phyloP scores from a whole-genome alignment of 225 moss, liverwort and hornwort species.

The Neckera pumila region DNA sequence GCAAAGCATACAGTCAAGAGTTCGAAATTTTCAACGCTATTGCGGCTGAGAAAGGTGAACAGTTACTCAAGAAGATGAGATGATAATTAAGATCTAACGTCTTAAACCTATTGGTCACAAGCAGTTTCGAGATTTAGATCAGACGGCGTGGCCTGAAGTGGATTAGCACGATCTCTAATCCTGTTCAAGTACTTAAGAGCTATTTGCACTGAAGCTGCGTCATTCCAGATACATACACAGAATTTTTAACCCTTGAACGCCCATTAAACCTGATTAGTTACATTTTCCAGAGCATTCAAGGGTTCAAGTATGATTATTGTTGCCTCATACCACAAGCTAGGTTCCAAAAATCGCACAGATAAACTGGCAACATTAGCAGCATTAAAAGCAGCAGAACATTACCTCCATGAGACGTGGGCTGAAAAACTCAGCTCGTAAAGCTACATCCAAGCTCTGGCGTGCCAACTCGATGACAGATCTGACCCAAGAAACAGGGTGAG shows the following conservation, averaged over 20 bases:
- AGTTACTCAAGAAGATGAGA: background rate
- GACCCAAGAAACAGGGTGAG: background rate
- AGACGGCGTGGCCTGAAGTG: background rate
- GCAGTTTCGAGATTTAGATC: background rate
- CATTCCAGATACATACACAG: background rate
- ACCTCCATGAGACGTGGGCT: conserved; percentile 99
- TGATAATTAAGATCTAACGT: background rate
- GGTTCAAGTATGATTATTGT: background rate
- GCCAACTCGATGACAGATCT: conserved; percentile 90
- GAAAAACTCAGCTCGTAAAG: conserved; percentile 63
- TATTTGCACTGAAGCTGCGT: background rate
- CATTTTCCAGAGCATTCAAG: background rate
- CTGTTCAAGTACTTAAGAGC: background rate
- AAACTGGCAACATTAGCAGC: background rate
- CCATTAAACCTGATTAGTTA: background rate
- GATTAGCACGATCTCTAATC: background rate
- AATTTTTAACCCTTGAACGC: background rate
- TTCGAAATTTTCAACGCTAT: background rate
- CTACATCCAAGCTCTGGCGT: conserved; percentile 65
- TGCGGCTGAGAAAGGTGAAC: background rate
- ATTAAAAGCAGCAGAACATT: background rate
- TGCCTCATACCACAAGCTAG: background rate
- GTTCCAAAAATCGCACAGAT: background rate
- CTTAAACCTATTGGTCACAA: background rate
- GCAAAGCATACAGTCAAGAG: background rate